phyloP scores from a whole-genome alignment of 2,329 filamentous ascomycete genomes.

The Fusarium sp. region DNA sequence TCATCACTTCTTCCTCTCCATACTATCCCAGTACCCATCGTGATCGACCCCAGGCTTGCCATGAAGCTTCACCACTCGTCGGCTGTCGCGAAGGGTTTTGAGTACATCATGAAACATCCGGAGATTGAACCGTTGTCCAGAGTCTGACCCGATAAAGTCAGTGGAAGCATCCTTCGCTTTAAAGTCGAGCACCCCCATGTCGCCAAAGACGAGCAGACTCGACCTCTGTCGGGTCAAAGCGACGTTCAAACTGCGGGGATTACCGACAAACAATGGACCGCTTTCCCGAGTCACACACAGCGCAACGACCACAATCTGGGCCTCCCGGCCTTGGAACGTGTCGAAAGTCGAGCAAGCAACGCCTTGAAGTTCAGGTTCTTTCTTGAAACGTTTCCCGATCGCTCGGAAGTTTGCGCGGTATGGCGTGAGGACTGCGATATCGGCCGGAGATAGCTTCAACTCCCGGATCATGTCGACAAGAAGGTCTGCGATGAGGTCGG shows the following conservation, averaged over 20 bases:
- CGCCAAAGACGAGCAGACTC: background rate
- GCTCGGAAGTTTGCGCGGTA: background rate
- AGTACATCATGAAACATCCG: background rate
- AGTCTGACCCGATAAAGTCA: background rate
- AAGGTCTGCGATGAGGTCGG: background rate
- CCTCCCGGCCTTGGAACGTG: background rate
- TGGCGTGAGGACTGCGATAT: background rate
- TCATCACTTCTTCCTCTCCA: background rate
- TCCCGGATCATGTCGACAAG: background rate
- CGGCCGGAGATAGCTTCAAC: background rate
- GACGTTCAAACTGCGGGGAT: background rate
- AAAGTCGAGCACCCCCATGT: background rate
- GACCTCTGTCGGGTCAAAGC: slow-evolving; percentile 1
- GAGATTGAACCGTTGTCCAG: background rate
- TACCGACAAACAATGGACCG: background rate
- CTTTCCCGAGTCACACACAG: background rate
- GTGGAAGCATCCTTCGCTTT: fast-evolving
- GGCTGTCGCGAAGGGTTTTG: background rate
- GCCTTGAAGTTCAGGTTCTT: fast-evolving
- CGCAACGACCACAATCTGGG: background rate
- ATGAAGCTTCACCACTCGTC: background rate
- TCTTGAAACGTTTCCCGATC: background rate
- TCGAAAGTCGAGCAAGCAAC: background rate
- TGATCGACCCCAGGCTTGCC: background rate
- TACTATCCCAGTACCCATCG: background rate